Evolutionary conservation across 2,329 filamentous ascomycete species (phyloP), one percentile per base, ranked within the genome.

Genomic region (Thermothelomyces thermophilus): DNA sequence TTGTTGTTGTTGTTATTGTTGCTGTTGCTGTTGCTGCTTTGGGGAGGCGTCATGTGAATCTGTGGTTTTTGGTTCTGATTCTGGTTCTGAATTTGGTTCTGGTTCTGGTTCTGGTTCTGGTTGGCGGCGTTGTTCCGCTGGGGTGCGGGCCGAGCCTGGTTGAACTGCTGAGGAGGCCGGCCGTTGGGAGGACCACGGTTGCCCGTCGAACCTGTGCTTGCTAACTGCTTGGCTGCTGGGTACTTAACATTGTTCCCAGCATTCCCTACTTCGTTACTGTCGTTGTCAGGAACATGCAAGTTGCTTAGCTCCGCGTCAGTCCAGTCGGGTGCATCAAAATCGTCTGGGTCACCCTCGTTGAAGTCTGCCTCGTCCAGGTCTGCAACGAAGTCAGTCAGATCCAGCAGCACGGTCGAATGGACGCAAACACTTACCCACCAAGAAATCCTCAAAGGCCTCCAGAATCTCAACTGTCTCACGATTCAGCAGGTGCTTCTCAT

Each of bases 321-420:
- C 43, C 65, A 54, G n/a, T 64, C 64, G 7, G 75, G 68, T 11
- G 90, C 66, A 26, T 77, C 68, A n/a, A 91, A 75, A 63, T 91
- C 87, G 63, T 93, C 87, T 3, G 86, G 86, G 60, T 90, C 83
- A 17, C 77, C 83, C 24, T 84, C 79, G 55, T 86, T 82, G 62
- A 90, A 89, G 64, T 90, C 86, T 45, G 79, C 83, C 66, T 88
- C 84, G 60, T 89, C 86, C 62, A 90, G 84, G 52, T 88, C 80
- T 74, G 76, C 14, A 24, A 19, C n/a, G n/a, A 6, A 24, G 45
- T 58, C 14, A 56, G 56, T 33, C 3, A 10, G 8, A 6, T 14
- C 13, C 24, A 5, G 19, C 13, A 26, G n/a, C 13, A 17, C 24
- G 20, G 26, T 35, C 63, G 62, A 19, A n/a, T 58, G 57, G 54